Percentiles rank a stretch among this genome's conserved stretches.
Evolutionary conservation across 495 filamentous ascomycete genomes (phyloP).

Genomic region (Penicillium cataractarum): DNA sequence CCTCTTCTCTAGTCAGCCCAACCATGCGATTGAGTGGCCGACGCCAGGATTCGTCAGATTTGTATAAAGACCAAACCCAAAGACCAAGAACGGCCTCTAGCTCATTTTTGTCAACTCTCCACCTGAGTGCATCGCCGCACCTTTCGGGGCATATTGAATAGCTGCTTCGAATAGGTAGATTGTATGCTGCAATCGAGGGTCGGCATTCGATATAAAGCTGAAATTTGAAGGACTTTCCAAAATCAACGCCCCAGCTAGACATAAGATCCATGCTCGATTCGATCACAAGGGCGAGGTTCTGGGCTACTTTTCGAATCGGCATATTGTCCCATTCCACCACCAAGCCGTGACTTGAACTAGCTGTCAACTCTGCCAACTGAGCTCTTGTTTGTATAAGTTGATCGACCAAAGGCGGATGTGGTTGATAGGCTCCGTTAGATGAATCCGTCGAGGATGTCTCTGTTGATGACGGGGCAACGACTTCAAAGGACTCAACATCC

Average conservation of each 20-base stretch:
- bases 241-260: conserved; percentile 31
- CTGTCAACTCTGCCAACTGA: conserved; percentile 35
- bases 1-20: conserved; percentile 30
- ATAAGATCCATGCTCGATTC: conserved; percentile 39
- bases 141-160: conserved; percentile 28
- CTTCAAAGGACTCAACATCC: conserved; percentile 30
- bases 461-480: conserved; percentile 10
- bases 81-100: conserved; percentile 43
- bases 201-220: conserved; percentile 29
- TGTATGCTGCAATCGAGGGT: not conserved
- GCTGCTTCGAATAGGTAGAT: conserved; percentile 5
- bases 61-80: conserved; percentile 41
- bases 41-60: conserved; percentile 21
- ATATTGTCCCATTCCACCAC: conserved; percentile 38
- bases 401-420: not conserved
- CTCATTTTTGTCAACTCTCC: conserved; percentile 31
- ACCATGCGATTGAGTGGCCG: conserved; percentile 31
- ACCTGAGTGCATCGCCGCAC: conserved; percentile 32
- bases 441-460: conserved; percentile 14
- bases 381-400: conserved; percentile 33
- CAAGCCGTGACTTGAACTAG: conserved; percentile 6
- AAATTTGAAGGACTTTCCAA: conserved; percentile 24
- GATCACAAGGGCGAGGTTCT: conserved; percentile 32
- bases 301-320: conserved; percentile 34
- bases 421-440: not conserved